Evolutionary conservation across 1,284 basidiomycete species (phyloP), one percentile per base, ranked within the genome.

Genomic region (Amylostereum areolatum): DNA sequence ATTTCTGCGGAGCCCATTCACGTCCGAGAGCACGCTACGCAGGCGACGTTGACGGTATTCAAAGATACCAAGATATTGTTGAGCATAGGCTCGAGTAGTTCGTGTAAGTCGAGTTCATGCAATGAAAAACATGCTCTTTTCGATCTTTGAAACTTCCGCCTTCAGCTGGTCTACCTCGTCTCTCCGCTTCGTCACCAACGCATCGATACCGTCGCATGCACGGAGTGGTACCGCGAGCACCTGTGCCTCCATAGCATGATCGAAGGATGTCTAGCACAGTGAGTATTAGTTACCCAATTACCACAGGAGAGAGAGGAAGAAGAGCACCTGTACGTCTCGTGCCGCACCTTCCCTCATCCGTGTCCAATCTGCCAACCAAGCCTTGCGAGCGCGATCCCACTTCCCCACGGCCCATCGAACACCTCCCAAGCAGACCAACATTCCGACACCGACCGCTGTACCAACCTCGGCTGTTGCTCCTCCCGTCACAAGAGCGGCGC

Each of bases 341-440:
- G 80, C 77, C 45, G 91, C 67, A 7, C 90, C 87, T 46, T 80
- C 73, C 3, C 79, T 79, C 3, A 92, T 75, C 40, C 92, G 71
- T 31, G 64, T 62, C 74, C 83, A 90, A 63, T 92, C 87, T 47
- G 73, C 73, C 80, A 81, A 81, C 83, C 90, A 94, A 45, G 66
- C 69, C 47, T 62, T 70, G 64, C 90, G 86, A 2, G 83, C 83
- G 54, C 70, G 76, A 47, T 84, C 82, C 89, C 90, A 93, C 51
- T 71, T 70, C 3, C 78, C 77, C 18, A 88, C 74, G 5, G 81
- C 82, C 77, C 85, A 85, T 28, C 85, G 71, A 34, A 91, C 52
- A 27, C 81, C 77, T 1, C 65, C 59, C 10, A 80, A 64, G 0
- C 77, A 67, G 5, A 75, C 68, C 5, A 93, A 63, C 34, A 78